Base-by-base conservation (phyloP, 179 eudicot species). In the Amaranthus tricolor region DNA sequence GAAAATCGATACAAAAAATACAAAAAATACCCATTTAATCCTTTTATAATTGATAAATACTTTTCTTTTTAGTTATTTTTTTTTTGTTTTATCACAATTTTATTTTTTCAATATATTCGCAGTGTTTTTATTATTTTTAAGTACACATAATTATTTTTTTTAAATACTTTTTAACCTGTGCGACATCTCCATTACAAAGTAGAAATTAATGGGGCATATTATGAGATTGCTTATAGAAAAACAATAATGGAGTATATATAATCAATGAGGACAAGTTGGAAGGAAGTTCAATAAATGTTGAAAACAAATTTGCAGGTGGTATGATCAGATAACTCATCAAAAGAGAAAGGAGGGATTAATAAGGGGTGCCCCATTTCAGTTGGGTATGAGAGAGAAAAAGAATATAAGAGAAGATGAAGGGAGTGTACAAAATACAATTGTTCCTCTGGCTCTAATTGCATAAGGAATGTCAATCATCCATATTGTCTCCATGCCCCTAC, bases 401-500 rank as follows among this genome's bases (percentile, higher is more conserved):
- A 31, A 31, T 31, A 2, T 2, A 31, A 31, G 48, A 24, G 40
- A 43, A 40, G 55, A 48, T 12, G 14, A 66, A 55, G 55, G 43
- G 58, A 31, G 50, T 3, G 40, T 31, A 31, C 40, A 31, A 44
- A 51, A 75, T 84, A 76, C 84, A 79, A 81, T 65, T 81, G 79
- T 84, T 82, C 79, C 56, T 82, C 83, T 76, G 84, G 71, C 62
- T 45, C 61, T 61, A 57, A 67, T 62, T 76, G 82, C 85, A 54
- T 44, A 76, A 81, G 73, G 78, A 73, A 76, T 79, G 77, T 68
- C 85, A 76, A 81, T 74, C 86, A 78, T 84, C 84, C 77, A 70
- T 59, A 79, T 79, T 84, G 87, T 79, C 83, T 79, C 82, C 84
- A 76, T 77, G 45, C 77, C 84, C 67, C 79, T 80, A 55, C 69